Percentiles rank a stretch among this genome's conserved stretches.
phyloP scores from a whole-genome alignment of 768 basidiomycete genomes.

The Pleurotus tuoliensis region DNA sequence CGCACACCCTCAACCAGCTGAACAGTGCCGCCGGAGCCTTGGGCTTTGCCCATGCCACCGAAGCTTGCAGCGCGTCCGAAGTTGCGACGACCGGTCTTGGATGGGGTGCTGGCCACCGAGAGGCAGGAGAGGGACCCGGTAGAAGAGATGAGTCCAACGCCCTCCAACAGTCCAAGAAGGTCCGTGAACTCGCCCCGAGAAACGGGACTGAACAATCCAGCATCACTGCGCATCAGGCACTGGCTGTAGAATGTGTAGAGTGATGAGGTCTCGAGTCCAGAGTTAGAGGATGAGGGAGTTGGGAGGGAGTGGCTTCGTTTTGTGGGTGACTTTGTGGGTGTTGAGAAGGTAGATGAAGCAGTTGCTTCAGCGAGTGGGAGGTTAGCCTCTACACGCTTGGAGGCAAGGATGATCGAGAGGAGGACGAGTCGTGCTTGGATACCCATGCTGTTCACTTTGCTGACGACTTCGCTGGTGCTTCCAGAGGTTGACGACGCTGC shows the following conservation, averaged over 20 bases:
- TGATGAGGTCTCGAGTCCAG: constrained; percentile 50
- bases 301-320: constrained; percentile 47
- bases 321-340: constrained; percentile 34
- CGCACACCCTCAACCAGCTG: constrained; percentile 60
- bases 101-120: constrained; percentile 28
- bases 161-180: constrained; percentile 68
- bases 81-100: constrained; percentile 45
- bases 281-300: constrained; percentile 15
- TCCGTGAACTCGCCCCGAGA: constrained; percentile 77
- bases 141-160: constrained; percentile 56
- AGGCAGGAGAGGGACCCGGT: constrained; percentile 26
- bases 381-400: constrained; percentile 55
- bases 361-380: constrained; percentile 45
- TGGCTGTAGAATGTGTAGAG: constrained; percentile 62
- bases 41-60: constrained; percentile 30
- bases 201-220: constrained; percentile 55
- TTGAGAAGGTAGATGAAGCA: constrained; percentile 31
- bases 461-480: constrained; percentile 57
- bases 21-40: constrained; percentile 39
- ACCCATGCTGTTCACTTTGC: constrained; percentile 65
- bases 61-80: constrained; percentile 62
- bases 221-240: constrained; percentile 54
- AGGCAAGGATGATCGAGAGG: constrained; percentile 59
- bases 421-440: constrained; percentile 73
- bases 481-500: constrained; percentile 19